Evolutionary conservation across 2,329 filamentous ascomycete genomes (phyloP), one percentile per base, ranked within the genome.

Genomic region (Alternaria arbusti): DNA sequence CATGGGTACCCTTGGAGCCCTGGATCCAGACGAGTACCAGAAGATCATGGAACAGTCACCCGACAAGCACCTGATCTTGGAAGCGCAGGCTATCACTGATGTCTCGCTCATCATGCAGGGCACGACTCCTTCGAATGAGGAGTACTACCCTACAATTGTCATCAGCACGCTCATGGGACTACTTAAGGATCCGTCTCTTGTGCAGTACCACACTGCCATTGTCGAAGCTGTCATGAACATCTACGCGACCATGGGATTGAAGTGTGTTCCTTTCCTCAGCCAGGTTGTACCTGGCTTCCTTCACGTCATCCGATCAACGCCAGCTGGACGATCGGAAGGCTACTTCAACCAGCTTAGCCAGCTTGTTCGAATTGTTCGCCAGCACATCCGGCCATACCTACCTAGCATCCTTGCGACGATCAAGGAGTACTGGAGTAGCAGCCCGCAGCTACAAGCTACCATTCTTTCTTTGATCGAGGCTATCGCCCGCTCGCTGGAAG

Each of bases 181-280:
- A 69, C 83, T 99, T 36, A 96, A 95, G 74, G 96, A 99, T 71
- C 89, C 90, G 25, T 98, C 96, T 0, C 85, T 99, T 5, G 88
- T 91, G 12, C 92, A 96, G 74, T 95, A 97, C 73, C 96, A 99
- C 74, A 95, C 94, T 5, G 89, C 91, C 11, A 95, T 98, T 13
- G 96, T 99, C 55, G 96, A 98, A 78, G 96, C 96, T 6, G 96
- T 99, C 72, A 98, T 99, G 90, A 97, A 93, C 71, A 99, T 99
- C 63, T 99, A 99, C 82, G 92, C 96, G 71, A 99, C 96, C 0
- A 86, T 99, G 64, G 96, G 96, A 3, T 83, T 99, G 71, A 97
- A 98, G 78, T 99, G 96, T 78, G 95, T 99, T 9, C 92, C 93
- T 0, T 99, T 98, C 80, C 87, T 99, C 2, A 91, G 92, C 64